Conservation (phyloP, 129 eudicot genomes). For the Flaveria bidentis region DNA sequence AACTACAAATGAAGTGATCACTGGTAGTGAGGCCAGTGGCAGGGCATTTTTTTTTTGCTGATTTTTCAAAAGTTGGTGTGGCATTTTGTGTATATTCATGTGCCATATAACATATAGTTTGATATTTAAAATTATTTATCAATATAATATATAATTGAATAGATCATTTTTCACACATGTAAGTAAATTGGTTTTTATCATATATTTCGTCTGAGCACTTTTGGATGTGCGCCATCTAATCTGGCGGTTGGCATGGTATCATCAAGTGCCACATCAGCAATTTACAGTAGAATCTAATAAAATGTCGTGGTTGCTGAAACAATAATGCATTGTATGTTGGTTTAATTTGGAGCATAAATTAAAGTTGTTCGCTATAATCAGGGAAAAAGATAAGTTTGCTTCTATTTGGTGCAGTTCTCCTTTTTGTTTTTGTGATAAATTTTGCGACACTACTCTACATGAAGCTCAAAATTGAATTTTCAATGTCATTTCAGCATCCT, state of each 20-base stretch:
- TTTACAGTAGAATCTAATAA: neutral
- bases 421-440: conserved; percentile 11
- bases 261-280: neutral
- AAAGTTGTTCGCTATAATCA: neutral
- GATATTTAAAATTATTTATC: neutral
- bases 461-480: conserved; percentile 16
- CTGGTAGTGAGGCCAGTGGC: too few species aligned
- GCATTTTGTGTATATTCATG: neutral
- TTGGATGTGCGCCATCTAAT: neutral
- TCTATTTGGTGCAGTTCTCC: neutral
- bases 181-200: neutral
- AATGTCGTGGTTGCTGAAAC: neutral
- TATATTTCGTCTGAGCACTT: neutral
- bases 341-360: neutral
- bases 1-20: too few species aligned
- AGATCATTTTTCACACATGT: too few species aligned
- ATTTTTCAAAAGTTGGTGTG: neutral
- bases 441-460: conserved; percentile 5
- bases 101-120: neutral
- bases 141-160: too few species aligned
- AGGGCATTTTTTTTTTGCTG: too few species aligned
- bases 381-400: neutral
- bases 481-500: conserved; percentile 52
- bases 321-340: neutral
- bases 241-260: neutral